Conservation (phyloP, 2,329 filamentous ascomycete genomes). For the Colletotrichum sublineola region DNA sequence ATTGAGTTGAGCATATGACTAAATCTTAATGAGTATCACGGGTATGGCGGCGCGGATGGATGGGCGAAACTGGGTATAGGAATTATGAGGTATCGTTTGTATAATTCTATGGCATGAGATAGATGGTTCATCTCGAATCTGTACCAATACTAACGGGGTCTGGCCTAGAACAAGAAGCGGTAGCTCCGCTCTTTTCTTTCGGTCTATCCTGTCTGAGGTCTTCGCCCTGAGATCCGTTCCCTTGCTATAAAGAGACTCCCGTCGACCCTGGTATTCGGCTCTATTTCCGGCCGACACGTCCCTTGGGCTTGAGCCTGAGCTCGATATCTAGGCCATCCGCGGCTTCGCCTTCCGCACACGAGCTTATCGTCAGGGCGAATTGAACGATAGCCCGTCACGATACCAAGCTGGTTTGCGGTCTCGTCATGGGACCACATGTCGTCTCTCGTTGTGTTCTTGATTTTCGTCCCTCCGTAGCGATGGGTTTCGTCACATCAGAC, state of each 20-base stretch:
- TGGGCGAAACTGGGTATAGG: not conserved
- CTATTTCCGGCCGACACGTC: not conserved
- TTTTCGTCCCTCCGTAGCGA: not conserved
- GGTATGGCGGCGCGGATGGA: not conserved
- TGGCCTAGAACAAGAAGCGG: conserved; percentile 19
- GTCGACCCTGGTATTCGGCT: not conserved
- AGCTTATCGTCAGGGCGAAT: not conserved
- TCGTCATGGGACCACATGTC: conserved; percentile 1
- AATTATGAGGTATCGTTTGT: conserved; percentile 40
- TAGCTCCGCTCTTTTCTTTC: conserved; percentile 20
- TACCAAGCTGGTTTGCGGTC: not conserved
- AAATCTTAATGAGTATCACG: conserved; percentile 28
- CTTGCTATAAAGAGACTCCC: not conserved
- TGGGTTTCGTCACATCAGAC: conserved; percentile 63
- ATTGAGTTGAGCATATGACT: conserved; percentile 5
- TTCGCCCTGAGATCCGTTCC: not conserved
- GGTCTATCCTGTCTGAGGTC: not conserved
- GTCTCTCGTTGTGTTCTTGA: not conserved
- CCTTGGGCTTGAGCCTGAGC: not conserved
- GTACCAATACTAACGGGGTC: conserved; percentile 32
- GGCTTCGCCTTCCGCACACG: not conserved
- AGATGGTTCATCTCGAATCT: conserved; percentile 31
- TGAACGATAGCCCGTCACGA: not conserved
- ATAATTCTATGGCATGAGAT: conserved; percentile 40
- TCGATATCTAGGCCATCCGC: not conserved